Percentiles rank a stretch among this genome's conserved stretches.
phyloP scores from a whole-genome alignment of 2,329 filamentous ascomycete species.

The Pleurostoma richardsiae region DNA sequence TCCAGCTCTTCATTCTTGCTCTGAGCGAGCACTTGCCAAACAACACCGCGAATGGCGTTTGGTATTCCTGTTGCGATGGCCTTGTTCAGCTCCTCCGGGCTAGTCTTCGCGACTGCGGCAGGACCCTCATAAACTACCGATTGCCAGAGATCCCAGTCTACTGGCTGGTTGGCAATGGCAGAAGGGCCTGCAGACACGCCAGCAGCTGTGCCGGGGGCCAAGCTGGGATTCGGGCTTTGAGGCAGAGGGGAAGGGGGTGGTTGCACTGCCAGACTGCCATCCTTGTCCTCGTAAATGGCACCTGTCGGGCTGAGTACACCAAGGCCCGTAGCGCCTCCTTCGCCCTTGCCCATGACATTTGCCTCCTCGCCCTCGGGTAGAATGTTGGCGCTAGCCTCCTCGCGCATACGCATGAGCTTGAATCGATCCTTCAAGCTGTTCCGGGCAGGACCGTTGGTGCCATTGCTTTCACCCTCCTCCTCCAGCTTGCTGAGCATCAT shows the following conservation, averaged over 20 bases:
- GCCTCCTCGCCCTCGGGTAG: constrained; percentile 47
- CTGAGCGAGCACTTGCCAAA: constrained; percentile 95
- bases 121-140: constrained; percentile 92
- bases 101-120: constrained; percentile 79
- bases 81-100: constrained; percentile 80
- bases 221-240: constrained; percentile 58
- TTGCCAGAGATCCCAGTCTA: constrained; percentile 99
- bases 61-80: constrained; percentile 94
- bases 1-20: constrained; percentile 93
- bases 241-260: constrained; percentile 46
- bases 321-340: constrained; percentile 21
- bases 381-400: constrained; percentile 57
- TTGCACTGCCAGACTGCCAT: constrained; percentile 17
- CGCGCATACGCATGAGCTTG: constrained; percentile 69
- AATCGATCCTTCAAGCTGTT: constrained; percentile 74
- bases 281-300: constrained; percentile 14
- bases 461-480: constrained; percentile 51
- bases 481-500: constrained; percentile 73
- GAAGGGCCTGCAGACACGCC: constrained; percentile 75
- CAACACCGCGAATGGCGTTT: constrained; percentile 91
- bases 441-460: constrained; percentile 38
- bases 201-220: constrained; percentile 81
- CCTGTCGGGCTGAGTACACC: constrained; percentile 6
- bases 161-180: constrained; percentile 63
- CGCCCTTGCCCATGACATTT: constrained; percentile 24